Percentiles rank a stretch among this genome's conserved stretches.
These are phyloP conservation scores for Helminthosporium solani DNA, from an alignment of 2,329 filamentous ascomycete genomes.

Conservation along the genomic window DNA sequence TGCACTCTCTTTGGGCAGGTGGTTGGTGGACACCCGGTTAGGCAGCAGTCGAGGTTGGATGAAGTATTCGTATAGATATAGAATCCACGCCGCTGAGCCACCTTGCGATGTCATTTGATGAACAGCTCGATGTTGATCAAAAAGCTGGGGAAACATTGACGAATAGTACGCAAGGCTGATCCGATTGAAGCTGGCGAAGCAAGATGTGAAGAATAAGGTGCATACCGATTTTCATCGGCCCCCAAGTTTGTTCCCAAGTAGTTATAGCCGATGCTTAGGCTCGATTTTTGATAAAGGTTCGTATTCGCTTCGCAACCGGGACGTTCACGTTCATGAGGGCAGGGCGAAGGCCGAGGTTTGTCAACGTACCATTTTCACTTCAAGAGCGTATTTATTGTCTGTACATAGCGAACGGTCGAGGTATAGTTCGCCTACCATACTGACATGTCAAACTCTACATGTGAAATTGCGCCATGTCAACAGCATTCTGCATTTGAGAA, in stretches of 20 bases:
- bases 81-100: too few species aligned
- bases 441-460: too few species aligned
- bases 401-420: too few species aligned
- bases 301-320: neutral
- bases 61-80: neutral
- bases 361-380: neutral
- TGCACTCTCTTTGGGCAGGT: neutral
- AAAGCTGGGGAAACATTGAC: too few species aligned
- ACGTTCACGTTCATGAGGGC: too few species aligned
- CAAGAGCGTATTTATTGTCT: too few species aligned
- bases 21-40: neutral
- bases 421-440: too few species aligned
- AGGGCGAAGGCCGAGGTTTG: neutral
- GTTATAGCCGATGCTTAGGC: too few species aligned
- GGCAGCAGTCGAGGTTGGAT: slow-evolving; percentile 1
- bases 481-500: neutral
- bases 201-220: neutral
- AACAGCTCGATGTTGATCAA: too few species aligned
- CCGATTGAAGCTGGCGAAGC: neutral
- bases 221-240: neutral
- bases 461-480: neutral
- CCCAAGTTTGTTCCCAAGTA: too few species aligned
- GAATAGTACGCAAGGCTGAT: neutral
- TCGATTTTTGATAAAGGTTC: neutral
- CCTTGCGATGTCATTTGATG: too few species aligned